Conservation (phyloP, 225 moss, liverwort and hornwort genomes). For the Polytrichum commune region DNA sequence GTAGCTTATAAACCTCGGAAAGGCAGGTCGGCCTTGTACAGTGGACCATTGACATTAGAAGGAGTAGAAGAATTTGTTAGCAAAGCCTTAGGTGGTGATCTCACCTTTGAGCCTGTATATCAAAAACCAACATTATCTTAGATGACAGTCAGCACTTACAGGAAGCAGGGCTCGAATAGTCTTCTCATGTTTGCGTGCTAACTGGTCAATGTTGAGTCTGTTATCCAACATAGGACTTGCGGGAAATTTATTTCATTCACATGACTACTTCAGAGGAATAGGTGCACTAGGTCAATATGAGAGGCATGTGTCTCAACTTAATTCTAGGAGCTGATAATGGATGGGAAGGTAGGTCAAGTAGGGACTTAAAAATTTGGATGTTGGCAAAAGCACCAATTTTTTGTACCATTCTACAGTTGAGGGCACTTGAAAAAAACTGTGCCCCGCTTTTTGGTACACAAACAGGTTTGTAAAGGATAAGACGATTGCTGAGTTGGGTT, state of each 20-base stretch:
- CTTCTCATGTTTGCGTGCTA: not conserved
- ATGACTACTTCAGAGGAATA: too few species aligned
- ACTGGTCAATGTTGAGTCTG: too few species aligned
- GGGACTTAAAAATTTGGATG: too few species aligned
- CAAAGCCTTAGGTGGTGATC: conserved; percentile 67
- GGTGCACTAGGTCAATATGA: too few species aligned
- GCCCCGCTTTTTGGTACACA: too few species aligned
- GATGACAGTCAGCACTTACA: conserved; percentile 14
- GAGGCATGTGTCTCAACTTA: too few species aligned
- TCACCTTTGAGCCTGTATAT: conserved; percentile 53
- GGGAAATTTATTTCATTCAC: too few species aligned
- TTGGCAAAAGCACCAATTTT: not conserved
- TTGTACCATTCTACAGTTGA: conserved; percentile 11
- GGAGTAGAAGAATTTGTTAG: conserved; percentile 70
- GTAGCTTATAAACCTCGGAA: conserved; percentile 82
- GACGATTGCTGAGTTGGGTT: too few species aligned
- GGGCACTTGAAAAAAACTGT: not conserved
- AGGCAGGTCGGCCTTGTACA: conserved; percentile 59
- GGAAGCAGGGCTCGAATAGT: not conserved
- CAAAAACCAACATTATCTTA: conserved; percentile 46
- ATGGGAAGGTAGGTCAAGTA: too few species aligned
- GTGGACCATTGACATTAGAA: conserved; percentile 52
- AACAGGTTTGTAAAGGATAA: too few species aligned
- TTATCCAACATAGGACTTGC: too few species aligned
- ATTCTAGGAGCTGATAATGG: too few species aligned